Conservation (phyloP, 805 yeast species). For the Vanderwaltozyma polyspora region DNA sequence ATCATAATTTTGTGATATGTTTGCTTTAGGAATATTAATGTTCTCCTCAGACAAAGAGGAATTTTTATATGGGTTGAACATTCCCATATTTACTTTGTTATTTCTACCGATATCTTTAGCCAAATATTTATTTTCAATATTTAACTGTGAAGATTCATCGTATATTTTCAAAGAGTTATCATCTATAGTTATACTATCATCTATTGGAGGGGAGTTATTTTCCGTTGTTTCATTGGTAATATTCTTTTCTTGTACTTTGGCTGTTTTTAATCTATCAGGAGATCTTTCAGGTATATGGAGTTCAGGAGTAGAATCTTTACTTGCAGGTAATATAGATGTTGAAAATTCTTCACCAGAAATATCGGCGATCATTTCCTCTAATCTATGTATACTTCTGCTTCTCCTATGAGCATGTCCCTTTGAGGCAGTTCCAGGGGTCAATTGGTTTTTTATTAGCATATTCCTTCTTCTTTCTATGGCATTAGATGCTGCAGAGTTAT, state of each 20-base stretch:
- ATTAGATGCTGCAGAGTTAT: conserved; percentile 4
- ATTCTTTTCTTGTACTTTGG: not conserved
- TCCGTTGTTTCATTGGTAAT: not conserved
- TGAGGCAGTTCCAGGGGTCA: conserved; percentile 3
- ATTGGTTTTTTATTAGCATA: conserved; percentile 6
- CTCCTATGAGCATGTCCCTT: conserved; percentile 21
- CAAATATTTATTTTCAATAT: too few species aligned
- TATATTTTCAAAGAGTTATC: too few species aligned
- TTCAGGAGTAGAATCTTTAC: not conserved
- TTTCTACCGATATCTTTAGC: not conserved
- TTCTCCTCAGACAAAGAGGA: not conserved
- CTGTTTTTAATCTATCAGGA: conserved; percentile 7
- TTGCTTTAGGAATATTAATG: not conserved
- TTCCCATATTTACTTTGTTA: too few species aligned
- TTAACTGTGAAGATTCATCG: not conserved
- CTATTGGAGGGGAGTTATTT: not conserved
- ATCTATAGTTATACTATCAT: not conserved
- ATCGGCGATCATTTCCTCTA: conserved; percentile 5
- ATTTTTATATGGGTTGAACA: too few species aligned
- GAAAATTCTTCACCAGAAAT: not conserved
- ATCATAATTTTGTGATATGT: not conserved
- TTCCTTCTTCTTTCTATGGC: conserved; percentile 17
- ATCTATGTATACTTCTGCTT: conserved; percentile 21
- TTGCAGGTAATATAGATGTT: not conserved
- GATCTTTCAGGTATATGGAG: conserved; percentile 12